Conservation (phyloP, 2,329 filamentous ascomycete species). For the Escovopsis weberi region DNA sequence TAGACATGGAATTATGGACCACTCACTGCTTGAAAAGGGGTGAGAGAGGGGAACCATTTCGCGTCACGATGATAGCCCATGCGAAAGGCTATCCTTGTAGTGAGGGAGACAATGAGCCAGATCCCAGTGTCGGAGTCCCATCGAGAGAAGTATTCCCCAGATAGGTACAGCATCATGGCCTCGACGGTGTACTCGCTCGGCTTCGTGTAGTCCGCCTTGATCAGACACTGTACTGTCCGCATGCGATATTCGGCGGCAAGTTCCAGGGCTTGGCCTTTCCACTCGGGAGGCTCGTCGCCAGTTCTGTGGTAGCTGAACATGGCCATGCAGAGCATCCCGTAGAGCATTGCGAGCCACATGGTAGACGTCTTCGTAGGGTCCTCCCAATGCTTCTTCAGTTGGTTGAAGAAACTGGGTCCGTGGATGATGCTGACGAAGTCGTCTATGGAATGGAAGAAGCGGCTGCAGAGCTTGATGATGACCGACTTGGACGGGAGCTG, state of each 20-base stretch:
- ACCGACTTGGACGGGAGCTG: constrained; percentile 68
- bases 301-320: constrained; percentile 68
- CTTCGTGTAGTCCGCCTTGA: constrained; percentile 63
- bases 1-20: not conserved
- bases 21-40: constrained; percentile 55
- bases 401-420: constrained; percentile 69
- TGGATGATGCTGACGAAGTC: constrained; percentile 63
- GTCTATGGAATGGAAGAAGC: constrained; percentile 79
- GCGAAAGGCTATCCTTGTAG: constrained; percentile 44
- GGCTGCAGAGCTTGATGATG: constrained; percentile 70
- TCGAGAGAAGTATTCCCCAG: constrained; percentile 59
- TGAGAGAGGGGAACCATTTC: constrained; percentile 56
- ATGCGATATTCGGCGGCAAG: constrained; percentile 50
- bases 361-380: constrained; percentile 57
- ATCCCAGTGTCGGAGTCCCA: constrained; percentile 60
- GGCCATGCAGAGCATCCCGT: constrained; percentile 61
- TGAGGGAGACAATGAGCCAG: constrained; percentile 41
- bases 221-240: constrained; percentile 63
- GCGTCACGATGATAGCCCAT: constrained; percentile 71
- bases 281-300: constrained; percentile 67
- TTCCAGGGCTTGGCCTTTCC: constrained; percentile 50
- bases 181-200: constrained; percentile 64
- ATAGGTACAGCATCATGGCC: constrained; percentile 59
- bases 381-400: constrained; percentile 52
- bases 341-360: constrained; percentile 67